Base-by-base conservation (phyloP, 2,329 filamentous ascomycete genomes). In the Balansia obtecta region DNA sequence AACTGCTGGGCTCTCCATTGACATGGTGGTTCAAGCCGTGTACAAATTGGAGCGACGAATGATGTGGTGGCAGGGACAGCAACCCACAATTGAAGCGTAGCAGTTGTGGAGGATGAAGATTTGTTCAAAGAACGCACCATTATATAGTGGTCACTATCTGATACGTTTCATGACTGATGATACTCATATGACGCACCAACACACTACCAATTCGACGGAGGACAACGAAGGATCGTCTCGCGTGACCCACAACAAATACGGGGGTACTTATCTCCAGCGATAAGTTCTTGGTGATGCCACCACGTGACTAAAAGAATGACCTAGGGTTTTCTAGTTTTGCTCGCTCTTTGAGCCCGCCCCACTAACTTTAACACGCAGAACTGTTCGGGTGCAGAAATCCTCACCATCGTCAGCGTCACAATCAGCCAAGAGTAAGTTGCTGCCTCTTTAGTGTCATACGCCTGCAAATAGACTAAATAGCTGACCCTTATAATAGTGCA, bases 401-500 rank as follows among this genome's bases (percentile, higher is more conserved):
- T 65, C 63, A 39, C 65, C 65, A 68, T 70, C 62, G 65, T 65
- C 65, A 70, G 65, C 61, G 68, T 72, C 71, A 70, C 68, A 68
- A 69, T 70, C 70, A 68, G 71, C 70, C 71, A 80, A 74, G 68
- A 81, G 77, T 81, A 71, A 76, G 77, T 78, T n/a, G 32, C 34
- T 38, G 44, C 46, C 37, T 40, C 22, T 37, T 44, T 30, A 38
- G 15, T 15, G 48, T 33, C 38, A 30, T 32, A 40, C 27, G 22
- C 42, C 11, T 39, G 15, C 22, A 32, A 42, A 43, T 40, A 38
- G 38, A 33, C 38, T 13, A 49, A 49, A 47, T 60, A 68, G 64
- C 77, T 83, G 72, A 83, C 70, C 54, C 61, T 69, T 55, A 30
- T 48, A 16, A 65, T 61, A 91, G 87, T 93, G 87, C 87, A 93